Evolutionary conservation across 257 asterid genomes (phyloP).

Genomic region (Forsythia viridissima): DNA sequence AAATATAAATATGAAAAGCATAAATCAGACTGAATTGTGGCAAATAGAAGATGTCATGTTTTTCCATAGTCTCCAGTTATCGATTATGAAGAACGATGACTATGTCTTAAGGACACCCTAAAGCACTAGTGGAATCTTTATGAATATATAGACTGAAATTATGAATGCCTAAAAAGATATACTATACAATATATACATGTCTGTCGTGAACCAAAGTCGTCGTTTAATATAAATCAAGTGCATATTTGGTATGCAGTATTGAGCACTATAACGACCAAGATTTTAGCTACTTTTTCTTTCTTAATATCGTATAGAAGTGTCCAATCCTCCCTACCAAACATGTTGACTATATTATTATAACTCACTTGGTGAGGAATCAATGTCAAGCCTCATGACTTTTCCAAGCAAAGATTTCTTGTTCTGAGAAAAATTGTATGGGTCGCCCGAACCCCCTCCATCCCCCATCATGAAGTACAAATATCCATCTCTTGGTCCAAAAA

Average conservation of each 20-base stretch:
- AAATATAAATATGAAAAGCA: background rate
- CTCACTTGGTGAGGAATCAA: conserved; percentile 83
- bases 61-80: background rate
- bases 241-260: background rate
- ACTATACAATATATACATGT: background rate
- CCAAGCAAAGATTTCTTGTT: conserved; percentile 94
- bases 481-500: conserved; percentile 91
- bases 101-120: background rate
- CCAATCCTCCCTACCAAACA: background rate
- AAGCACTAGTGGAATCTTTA: background rate
- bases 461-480: conserved; percentile 97
- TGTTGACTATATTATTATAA: background rate
- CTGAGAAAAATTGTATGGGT: conserved; percentile 81
- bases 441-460: conserved; percentile 81
- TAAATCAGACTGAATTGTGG: background rate
- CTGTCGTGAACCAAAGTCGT: background rate
- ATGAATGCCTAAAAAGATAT: background rate
- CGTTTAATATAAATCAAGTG: background rate
- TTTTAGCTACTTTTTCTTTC: background rate
- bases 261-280: background rate
- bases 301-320: no score
- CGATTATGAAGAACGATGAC: background rate
- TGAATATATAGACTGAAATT: background rate
- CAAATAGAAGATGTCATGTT: background rate
- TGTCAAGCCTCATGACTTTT: conserved; percentile 89